phyloP scores from a whole-genome alignment of 2,329 filamentous ascomycete genomes.

The Xylariaceae sp. region DNA sequence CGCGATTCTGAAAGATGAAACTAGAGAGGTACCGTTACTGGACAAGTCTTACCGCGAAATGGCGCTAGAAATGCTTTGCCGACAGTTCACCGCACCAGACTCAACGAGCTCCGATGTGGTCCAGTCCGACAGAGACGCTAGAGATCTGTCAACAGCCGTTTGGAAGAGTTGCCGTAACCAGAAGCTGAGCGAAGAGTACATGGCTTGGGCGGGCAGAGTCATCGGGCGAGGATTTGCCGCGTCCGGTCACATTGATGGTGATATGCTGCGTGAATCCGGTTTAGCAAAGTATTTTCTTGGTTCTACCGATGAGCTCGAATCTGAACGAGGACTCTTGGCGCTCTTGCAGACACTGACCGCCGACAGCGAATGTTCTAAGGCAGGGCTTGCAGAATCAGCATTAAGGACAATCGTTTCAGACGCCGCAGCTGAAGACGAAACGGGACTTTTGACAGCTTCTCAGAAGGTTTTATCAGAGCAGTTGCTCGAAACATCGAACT shows the following conservation, averaged over 20 bases:
- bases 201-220: slow-evolving; percentile 80
- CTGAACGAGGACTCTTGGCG: slow-evolving; percentile 59
- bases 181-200: slow-evolving; percentile 62
- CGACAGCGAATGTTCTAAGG: slow-evolving; percentile 49
- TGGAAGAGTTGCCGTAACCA: slow-evolving; percentile 72
- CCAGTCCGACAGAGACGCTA: slow-evolving; percentile 60
- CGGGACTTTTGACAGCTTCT: slow-evolving; percentile 45
- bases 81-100: slow-evolving; percentile 62
- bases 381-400: slow-evolving; percentile 58
- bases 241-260: slow-evolving; percentile 62
- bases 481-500: slow-evolving; percentile 51
- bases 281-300: slow-evolving; percentile 46
- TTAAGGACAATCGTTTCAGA: slow-evolving; percentile 54
- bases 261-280: slow-evolving; percentile 56
- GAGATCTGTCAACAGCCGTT: slow-evolving; percentile 59
- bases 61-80: slow-evolving; percentile 69
- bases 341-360: slow-evolving; percentile 60
- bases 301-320: slow-evolving; percentile 46
- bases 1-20: slow-evolving; percentile 73
- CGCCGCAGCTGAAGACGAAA: slow-evolving; percentile 42
- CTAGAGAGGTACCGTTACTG: slow-evolving; percentile 58
- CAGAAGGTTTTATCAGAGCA: slow-evolving; percentile 48
- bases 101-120: slow-evolving; percentile 63
- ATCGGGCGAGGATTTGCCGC: slow-evolving; percentile 80
- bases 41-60: slow-evolving; percentile 65